Evolutionary conservation across 1,284 basidiomycete species (phyloP).

Genomic region (Violaceomyces palustris): DNA sequence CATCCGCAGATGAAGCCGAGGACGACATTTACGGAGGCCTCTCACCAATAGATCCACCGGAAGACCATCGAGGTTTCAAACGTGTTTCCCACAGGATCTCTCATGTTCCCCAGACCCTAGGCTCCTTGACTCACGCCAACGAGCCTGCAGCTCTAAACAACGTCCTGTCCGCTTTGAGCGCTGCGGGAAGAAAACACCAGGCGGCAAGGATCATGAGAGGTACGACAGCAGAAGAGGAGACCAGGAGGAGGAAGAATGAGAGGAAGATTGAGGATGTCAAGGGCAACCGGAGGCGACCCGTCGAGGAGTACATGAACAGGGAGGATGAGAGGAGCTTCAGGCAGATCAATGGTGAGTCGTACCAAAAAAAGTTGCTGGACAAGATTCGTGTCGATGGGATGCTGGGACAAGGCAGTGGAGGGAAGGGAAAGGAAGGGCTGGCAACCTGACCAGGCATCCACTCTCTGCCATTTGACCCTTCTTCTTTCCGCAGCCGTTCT

Average conservation of each 20-base stretch:
- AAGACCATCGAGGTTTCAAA: too few relatives aligned
- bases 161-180: slow-evolving; percentile 40
- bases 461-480: too few relatives aligned
- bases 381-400: neutral
- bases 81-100: too few relatives aligned
- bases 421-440: too few relatives aligned
- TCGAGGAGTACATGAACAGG: slow-evolving; percentile 29
- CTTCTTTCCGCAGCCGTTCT: too few relatives aligned
- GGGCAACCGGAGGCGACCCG: slow-evolving; percentile 11
- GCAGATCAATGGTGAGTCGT: slow-evolving; percentile 44
- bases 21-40: slow-evolving; percentile 39
- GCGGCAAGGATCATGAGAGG: slow-evolving; percentile 45
- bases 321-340: slow-evolving; percentile 37
- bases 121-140: slow-evolving; percentile 35
- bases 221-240: slow-evolving; percentile 43
- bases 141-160: slow-evolving; percentile 39
- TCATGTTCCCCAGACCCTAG: too few relatives aligned
- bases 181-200: slow-evolving; percentile 44
- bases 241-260: slow-evolving; percentile 25
- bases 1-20: slow-evolving; percentile 10
- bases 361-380: neutral
- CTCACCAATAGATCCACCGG: slow-evolving; percentile 26
- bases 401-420: too few relatives aligned
- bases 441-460: neutral
- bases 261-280: slow-evolving; percentile 35